A percentile compares a stretch with the other conserved stretches of the same genome.
phyloP scores from a whole-genome alignment of 1,284 basidiomycete genomes.

The Ceratobasidium sp. region DNA sequence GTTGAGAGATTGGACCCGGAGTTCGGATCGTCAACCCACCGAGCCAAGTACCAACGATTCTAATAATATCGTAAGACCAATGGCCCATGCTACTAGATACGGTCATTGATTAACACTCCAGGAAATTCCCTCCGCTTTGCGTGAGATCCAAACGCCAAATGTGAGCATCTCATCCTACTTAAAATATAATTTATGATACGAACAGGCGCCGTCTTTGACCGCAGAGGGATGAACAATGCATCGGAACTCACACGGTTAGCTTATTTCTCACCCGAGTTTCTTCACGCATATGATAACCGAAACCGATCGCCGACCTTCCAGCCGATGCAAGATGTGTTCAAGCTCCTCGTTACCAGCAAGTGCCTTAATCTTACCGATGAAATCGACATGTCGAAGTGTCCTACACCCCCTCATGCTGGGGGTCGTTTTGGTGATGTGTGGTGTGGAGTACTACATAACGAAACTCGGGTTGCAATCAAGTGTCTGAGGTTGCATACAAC shows the following conservation, averaged over 20 bases:
- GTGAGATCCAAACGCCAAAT: background rate
- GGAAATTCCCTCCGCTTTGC: background rate
- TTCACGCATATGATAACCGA: background rate
- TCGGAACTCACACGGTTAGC: background rate
- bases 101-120: background rate
- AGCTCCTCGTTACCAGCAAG: background rate
- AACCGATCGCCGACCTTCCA: background rate
- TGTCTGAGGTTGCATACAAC: constrained; percentile 9
- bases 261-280: background rate
- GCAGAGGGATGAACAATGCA: background rate
- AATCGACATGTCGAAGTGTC: background rate
- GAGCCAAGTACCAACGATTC: too few species aligned
- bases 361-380: background rate
- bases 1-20: too few species aligned
- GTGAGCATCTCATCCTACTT: background rate
- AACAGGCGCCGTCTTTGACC: too few species aligned
- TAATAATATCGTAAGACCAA: too few species aligned
- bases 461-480: constrained; percentile 17
- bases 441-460: background rate
- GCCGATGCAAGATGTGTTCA: constrained; percentile 6
- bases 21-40: too few species aligned
- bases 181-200: too few species aligned
- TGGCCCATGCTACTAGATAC: too few species aligned
- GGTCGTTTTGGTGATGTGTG: constrained; percentile 27
- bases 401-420: background rate